Percentiles rank a stretch among this genome's conserved stretches.
Conservation (phyloP, 2,329 filamentous ascomycete genomes). For the Cryphonectria japonica region DNA sequence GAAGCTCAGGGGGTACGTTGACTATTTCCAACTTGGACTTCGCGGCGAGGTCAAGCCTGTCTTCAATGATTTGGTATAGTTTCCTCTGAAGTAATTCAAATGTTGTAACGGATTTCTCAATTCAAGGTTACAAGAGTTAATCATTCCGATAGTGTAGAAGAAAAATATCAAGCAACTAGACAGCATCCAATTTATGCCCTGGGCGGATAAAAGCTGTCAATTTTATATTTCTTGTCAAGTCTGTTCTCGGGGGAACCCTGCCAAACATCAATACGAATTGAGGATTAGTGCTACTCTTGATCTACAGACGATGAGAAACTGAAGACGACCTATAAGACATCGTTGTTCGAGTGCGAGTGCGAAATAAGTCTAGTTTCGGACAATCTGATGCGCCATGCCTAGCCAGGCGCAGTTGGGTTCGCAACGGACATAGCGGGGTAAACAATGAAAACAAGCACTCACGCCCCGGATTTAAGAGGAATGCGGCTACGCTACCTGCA, state of each 20-base stretch:
- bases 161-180: not conserved
- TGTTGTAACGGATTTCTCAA: not conserved
- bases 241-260: not conserved
- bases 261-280: not conserved
- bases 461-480: not conserved
- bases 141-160: not conserved
- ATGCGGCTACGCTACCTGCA: not conserved
- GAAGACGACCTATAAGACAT: not conserved
- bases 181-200: not conserved
- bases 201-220: not conserved
- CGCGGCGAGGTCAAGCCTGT: not conserved
- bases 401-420: not conserved
- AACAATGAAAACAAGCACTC: not conserved
- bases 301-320: not conserved
- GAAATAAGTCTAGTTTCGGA: not conserved
- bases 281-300: not conserved
- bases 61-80: not conserved
- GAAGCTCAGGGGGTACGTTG: not conserved
- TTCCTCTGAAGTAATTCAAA: too few species aligned
- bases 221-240: not conserved
- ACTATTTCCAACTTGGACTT: not conserved
- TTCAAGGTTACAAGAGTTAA: not conserved
- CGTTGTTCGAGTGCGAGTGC: not conserved
- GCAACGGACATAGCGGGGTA: not conserved
- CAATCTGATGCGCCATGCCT: conserved; percentile 1